Evolutionary conservation across 495 filamentous ascomycete species (phyloP), one percentile per base, ranked within the genome.

Genomic region (Entonaema liquescens): DNA sequence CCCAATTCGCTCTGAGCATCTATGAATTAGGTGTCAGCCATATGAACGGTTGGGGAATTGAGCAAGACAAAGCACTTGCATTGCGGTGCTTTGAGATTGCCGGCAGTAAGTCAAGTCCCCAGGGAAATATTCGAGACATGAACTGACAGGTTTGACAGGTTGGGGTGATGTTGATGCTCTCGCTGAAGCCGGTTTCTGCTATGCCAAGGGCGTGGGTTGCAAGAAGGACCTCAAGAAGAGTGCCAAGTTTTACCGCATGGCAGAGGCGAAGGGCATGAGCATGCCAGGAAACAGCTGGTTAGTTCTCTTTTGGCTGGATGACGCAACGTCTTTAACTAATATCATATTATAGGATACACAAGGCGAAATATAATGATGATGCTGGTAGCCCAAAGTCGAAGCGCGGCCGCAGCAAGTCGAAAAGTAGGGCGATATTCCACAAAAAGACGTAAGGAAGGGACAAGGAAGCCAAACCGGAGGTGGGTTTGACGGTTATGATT

Each of bases 251-350:
- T 99, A 99, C 75, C 89, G 95, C 2, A 84, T 90, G 83, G 95
- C 95, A 0, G 95, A 97, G 77, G 88, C 88, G 26, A 95, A 94
- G 82, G 95, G 95, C 13, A 93, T 97, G 84, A 96, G 88, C 76
- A 98, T 99, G 93, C 91, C 97, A 50, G 95, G 95, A 40, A 98
- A 98, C 78, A 95, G 92, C 83, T 99, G 95, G 95, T 97, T 85
- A 59, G 53, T 56, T 29, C 8, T 36, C 33, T n/a, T 53, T 57
- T 75, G 68, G 80, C 66, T 1, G 4, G 7, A 19, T 15, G 36
- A 5, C 15, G n/a, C 13, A 29, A 21, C n/a, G 7, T 52, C 7
- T 42, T 6, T 26, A 8, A 62, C 64, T 73, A 56, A 74, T 33
- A 11, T 12, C 1, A n/a, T 38, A 28, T 19, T 17, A 11, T 70